phyloP scores from a whole-genome alignment of 2,329 filamentous ascomycete genomes.

The Zopfia rhizophila region DNA sequence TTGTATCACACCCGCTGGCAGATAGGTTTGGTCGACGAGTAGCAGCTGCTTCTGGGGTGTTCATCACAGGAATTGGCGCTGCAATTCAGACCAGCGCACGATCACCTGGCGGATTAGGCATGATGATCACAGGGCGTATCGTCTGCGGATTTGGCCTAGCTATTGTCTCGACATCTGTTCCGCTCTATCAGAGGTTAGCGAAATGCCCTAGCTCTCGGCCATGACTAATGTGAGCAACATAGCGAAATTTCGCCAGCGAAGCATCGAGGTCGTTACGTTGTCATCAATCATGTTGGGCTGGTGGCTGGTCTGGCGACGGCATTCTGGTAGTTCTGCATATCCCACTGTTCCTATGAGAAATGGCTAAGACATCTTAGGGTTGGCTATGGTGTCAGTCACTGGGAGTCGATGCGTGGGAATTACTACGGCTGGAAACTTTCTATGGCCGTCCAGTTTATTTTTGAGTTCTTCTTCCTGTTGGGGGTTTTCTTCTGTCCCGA shows the following conservation, averaged over 20 bases:
- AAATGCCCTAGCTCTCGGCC: background rate
- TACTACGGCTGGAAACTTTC: constrained; percentile 65
- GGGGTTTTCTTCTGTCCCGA: constrained; percentile 66
- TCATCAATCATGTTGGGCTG: constrained; percentile 69
- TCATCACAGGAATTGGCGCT: constrained; percentile 61
- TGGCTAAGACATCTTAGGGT: constrained; percentile 54
- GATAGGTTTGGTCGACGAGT: constrained; percentile 64
- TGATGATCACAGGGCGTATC: constrained; percentile 64
- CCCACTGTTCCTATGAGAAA: background rate
- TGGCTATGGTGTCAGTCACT: constrained; percentile 67
- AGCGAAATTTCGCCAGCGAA: constrained; percentile 67
- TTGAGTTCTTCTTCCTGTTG: constrained; percentile 60
- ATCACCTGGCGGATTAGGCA: constrained; percentile 54
- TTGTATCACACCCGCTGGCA: constrained; percentile 63
- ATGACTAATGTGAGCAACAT: too few species aligned
- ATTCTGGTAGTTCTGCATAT: constrained; percentile 64
- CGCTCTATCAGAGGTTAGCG: constrained; percentile 65
- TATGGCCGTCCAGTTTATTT: constrained; percentile 63
- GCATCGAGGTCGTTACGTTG: constrained; percentile 66
- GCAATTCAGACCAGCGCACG: constrained; percentile 59
- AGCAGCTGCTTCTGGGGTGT: constrained; percentile 61
- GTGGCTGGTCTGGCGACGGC: constrained; percentile 64
- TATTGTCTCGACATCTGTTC: constrained; percentile 66
- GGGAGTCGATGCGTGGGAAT: constrained; percentile 57
- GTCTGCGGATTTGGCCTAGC: constrained; percentile 65